A percentile compares a stretch with the other conserved stretches of the same genome.
Evolutionary conservation across 2,329 filamentous ascomycete species (phyloP).

Genomic region (Fusarium sp.): DNA sequence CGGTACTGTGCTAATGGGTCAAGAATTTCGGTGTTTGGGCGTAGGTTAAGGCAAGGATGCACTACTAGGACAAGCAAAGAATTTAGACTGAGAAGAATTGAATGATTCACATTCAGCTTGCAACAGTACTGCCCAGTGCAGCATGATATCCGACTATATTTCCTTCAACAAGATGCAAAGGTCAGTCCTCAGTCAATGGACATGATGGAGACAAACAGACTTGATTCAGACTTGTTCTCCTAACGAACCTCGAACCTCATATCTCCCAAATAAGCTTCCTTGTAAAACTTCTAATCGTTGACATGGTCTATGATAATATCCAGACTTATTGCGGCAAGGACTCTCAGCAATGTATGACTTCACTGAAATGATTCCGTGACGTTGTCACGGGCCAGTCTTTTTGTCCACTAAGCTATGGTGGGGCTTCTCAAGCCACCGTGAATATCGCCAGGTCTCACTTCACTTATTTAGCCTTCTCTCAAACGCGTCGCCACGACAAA

Average conservation of each 20-base stretch:
- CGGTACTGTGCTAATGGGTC: background rate
- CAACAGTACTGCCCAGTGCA: no score
- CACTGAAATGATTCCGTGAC: background rate
- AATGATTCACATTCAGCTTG: background rate
- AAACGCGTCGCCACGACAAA: background rate
- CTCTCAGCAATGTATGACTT: background rate
- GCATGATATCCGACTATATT: background rate
- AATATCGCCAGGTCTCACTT: conserved; percentile 15
- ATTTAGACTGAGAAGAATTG: background rate
- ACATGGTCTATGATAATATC: no score
- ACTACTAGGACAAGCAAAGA: background rate
- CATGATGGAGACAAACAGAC: background rate
- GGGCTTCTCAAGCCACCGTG: conserved; percentile 3
- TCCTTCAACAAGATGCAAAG: no score
- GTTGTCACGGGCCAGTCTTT: background rate
- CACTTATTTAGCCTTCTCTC: background rate
- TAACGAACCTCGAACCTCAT: background rate
- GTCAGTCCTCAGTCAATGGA: background rate
- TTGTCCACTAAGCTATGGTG: background rate
- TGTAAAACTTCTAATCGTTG: background rate
- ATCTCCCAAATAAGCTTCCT: background rate
- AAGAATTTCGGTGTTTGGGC: conserved; percentile 4
- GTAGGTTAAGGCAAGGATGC: background rate
- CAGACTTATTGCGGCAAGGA: background rate
- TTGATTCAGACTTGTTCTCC: background rate